Base-by-base conservation (phyloP, 345 rosid genomes). In the Murraya koenigii region DNA sequence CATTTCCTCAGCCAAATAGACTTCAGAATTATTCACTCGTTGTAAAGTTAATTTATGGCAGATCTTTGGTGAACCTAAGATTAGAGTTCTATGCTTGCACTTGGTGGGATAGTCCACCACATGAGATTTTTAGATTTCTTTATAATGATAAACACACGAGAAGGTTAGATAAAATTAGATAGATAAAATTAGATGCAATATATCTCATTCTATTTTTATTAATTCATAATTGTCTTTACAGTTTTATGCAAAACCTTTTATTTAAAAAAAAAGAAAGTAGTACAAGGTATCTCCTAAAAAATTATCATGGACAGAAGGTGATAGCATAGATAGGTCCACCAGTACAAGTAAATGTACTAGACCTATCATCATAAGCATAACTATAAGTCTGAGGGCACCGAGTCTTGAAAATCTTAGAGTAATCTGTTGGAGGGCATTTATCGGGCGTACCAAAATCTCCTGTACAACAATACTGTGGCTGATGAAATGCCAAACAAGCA, bases 311-410 rank as follows among this genome's bases (percentile, higher is more conserved):
- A 41, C 90, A 88, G 69, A 88, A 88, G 1, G 85, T 85, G 62
- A 88, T 71, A 32, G 79, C 58, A 33, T 88, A 93, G 79, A 81
- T 72, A 59, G 84, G 68, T 25, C 86, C 87, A 26, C 74, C 80
- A 14, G 60, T 22, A 74, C 97, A 91, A 0, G 83, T 81, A 59
- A 87, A 85, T 0, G 80, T 80, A 76, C 82, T 86, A 20, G 59
- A 68, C 49, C 5, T 14, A 65, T 91, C 91, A 38, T 88, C 92
- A 33, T 23, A 85, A 25, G 91, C 79, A 68, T 89, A 89, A 70
- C 90, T 90, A 73, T 88, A 88, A 64, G 93, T 94, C 44, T 82
- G 85, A 22, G 94, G 93, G 28, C 97, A 91, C 76, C 64, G 82
- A 2, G 4, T 22, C 82, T 91, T 87, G 77, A 93, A 91, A 1